Evolutionary conservation across 257 asterid species (phyloP), one percentile per base, ranked within the genome.

Genomic region (Ajuga chamaepitys): DNA sequence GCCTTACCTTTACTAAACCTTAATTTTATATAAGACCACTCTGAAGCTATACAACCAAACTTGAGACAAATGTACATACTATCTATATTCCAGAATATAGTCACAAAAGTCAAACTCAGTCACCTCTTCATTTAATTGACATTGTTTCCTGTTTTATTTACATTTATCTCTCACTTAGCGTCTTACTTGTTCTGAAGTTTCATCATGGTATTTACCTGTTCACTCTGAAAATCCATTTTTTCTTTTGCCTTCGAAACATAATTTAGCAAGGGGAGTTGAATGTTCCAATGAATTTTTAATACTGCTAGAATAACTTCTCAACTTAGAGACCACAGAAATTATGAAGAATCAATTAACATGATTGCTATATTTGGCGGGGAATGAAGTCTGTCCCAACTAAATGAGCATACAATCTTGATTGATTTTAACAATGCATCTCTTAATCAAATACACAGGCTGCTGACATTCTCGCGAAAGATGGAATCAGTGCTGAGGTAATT

Each of bases 401-500:
- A 35, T 20, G 11, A 28, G 57, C 42, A 18, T 46, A 37, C 34
- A 48, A 16, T 48, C 38, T 47, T 60, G 69, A 28, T 57, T 6
- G 3, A 47, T 70, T 61, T 57, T 68, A 41, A 28, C 57, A 50
- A 37, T 56, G 32, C 46, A 4, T 26, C 34, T 47, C 60, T 48
- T 46, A 24, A 14, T 58, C 30, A 7, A 45, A 47, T 58, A 46
- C 68, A 5, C 76, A 89, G 96, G 95, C 96, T 71, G 93, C 91
- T 68, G 96, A 85, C 55, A 86, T 77, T 68, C 92, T 86, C 28
- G 82, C 82, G 9, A 83, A 85, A 77, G 96, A 85, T 24, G 95
- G 86, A 64, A 81, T 89, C 62, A 80, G 76, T 74, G 96, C 90
- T 35, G 95, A 89, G 96, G 95, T 89, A 78, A 59, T 47, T 22